Base-by-base conservation (phyloP, 768 basidiomycete species). In the Auricularia sp. region DNA sequence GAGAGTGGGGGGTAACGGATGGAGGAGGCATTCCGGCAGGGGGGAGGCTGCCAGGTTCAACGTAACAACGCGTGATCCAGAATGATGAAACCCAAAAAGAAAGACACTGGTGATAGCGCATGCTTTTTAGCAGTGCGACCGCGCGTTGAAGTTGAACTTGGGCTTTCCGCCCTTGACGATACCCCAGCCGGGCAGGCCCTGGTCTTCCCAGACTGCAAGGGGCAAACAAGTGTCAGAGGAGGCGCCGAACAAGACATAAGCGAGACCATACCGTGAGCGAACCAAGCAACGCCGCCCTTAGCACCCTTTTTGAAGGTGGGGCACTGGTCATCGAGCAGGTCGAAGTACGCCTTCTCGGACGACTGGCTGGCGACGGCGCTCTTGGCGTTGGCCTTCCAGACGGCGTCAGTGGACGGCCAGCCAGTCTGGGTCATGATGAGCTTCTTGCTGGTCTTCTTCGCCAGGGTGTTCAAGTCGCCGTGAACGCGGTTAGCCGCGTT, bases 391-490 rank as follows among this genome's bases (percentile, higher is more conserved):
- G 69, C 61, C n/a, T 63, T 42, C 67, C 67, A 70, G 6, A 67
- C 62, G 4, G 67, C 59, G 14, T 66, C 60, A 61, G 65, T 70
- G 12, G 61, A 65, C 3, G 70, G 70, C 70, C 70, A 71, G 42
- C 70, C 68, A 16, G 64, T 63, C 62, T 67, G 59, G 36, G 42
- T 61, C 3, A 44, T 10, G 23, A 60, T 61, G 21, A 64, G 29
- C 43, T 64, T 64, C 36, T 64, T 64, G 51, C 29, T n/a, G 11
- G 63, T 61, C 8, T 18, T 3, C 21, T 64, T n/a, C 29, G 47
- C 63, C 51, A 58, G 8, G 11, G 14, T n/a, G 43, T 60, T 35
- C 29, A 56, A 23, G 34, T 60, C 53, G n/a, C 51, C 33, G 7
- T n/a, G 14, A 29, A 59, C 56, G 34, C 23, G 14, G 12, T 14